These are phyloP conservation scores for Davidsoniella neocaledoniae DNA, from an alignment of 2,329 filamentous ascomycete genomes.

Conservation along the genomic window DNA sequence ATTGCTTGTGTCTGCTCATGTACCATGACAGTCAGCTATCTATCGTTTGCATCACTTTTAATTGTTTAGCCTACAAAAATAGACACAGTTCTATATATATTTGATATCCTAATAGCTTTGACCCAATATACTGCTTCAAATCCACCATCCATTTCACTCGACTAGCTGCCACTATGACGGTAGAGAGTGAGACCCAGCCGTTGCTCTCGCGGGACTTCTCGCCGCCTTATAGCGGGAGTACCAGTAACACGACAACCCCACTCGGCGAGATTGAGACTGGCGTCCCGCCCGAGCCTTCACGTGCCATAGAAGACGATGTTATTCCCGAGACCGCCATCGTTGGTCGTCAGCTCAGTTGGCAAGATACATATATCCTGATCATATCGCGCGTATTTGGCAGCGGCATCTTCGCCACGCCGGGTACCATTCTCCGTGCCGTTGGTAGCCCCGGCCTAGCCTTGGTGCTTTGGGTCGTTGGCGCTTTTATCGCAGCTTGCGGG, in stretches of 20 bases:
- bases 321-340: constrained; percentile 40
- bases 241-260: background rate
- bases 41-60: no score
- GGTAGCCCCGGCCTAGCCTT: constrained; percentile 50
- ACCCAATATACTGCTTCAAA: no score
- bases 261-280: background rate
- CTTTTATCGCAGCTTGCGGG: constrained; percentile 42
- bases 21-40: no score
- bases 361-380: constrained; percentile 47
- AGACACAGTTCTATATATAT: no score
- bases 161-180: no score
- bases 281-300: background rate
- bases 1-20: no score
- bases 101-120: no score
- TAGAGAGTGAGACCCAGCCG: constrained; percentile 3
- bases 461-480: constrained; percentile 45
- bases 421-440: constrained; percentile 46
- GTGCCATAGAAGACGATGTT: constrained; percentile 36
- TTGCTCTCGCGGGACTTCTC: background rate
- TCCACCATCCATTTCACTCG: no score
- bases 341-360: constrained; percentile 44
- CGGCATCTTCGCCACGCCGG: constrained; percentile 57
- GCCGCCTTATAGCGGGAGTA: background rate
- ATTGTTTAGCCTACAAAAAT: no score
- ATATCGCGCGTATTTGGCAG: constrained; percentile 53